Conservation (phyloP, 2,329 filamentous ascomycete species). For the Fusarium bactridioides region DNA sequence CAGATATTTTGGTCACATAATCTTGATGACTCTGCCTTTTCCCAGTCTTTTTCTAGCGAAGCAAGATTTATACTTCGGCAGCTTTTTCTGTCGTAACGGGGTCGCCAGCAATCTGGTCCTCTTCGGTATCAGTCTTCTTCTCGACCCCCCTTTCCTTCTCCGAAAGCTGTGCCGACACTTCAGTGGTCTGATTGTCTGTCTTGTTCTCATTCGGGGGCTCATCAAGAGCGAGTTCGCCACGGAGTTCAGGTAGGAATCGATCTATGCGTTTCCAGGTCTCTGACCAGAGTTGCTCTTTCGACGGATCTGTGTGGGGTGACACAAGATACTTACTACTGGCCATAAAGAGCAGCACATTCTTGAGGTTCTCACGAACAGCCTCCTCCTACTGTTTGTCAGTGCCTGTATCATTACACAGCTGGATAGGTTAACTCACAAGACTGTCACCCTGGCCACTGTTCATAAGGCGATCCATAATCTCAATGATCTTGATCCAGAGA, state of each 20-base stretch:
- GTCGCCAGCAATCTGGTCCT: not conserved
- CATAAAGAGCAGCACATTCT: conserved; percentile 97
- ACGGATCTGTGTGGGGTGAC: conserved; percentile 66
- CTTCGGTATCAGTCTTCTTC: conserved; percentile 1
- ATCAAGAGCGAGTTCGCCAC: conserved; percentile 64
- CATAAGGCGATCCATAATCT: conserved; percentile 95
- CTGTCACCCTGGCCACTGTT: conserved; percentile 93
- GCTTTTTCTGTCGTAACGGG: not conserved
- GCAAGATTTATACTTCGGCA: not conserved
- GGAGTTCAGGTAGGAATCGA: conserved; percentile 68
- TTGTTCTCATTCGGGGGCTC: conserved; percentile 40
- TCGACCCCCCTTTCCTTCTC: conserved; percentile 3
- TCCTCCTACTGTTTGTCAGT: conserved; percentile 71
- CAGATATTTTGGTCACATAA: not conserved
- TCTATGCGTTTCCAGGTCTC: conserved; percentile 74
- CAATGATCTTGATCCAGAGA: conserved; percentile 90
- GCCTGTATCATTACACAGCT: not conserved
- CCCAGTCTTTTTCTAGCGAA: not conserved
- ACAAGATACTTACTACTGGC: conserved; percentile 85
- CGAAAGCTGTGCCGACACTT: not conserved
- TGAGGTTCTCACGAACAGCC: conserved; percentile 92
- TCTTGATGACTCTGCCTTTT: not conserved
- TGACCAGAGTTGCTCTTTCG: conserved; percentile 64
- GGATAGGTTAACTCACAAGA: conserved; percentile 66
- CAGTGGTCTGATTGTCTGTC: not conserved